Conservation (phyloP, 805 yeast genomes). For the Candida sithepensis region DNA sequence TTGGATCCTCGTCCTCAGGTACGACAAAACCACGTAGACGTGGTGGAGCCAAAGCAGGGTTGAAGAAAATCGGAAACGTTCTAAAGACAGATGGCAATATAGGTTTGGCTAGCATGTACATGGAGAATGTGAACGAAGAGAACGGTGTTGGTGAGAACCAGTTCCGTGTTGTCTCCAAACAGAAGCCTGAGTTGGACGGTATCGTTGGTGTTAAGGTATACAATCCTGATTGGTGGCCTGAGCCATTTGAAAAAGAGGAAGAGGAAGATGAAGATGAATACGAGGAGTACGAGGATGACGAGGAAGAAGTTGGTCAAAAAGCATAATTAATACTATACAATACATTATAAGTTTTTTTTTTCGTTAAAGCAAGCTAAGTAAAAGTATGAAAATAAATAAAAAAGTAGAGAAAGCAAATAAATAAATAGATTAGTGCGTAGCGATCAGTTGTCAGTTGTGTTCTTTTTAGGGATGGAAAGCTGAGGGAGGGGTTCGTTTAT, state of each 20-base stretch:
- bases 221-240: slow-evolving; percentile 79
- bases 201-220: slow-evolving; percentile 47
- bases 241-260: slow-evolving; percentile 22
- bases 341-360: too few relatives aligned
- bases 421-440: not conserved
- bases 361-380: not conserved
- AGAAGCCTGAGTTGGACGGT: slow-evolving; percentile 15
- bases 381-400: not conserved
- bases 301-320: not conserved
- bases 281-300: slow-evolving; percentile 1
- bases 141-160: slow-evolving; percentile 19
- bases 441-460: not conserved
- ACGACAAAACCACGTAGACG: slow-evolving; percentile 19
- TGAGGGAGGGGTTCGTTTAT: too few relatives aligned
- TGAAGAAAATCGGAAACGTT: slow-evolving; percentile 57
- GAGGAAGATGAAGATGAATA: slow-evolving; percentile 9
- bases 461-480: too few relatives aligned
- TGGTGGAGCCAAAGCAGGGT: slow-evolving; percentile 25
- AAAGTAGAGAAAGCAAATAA: not conserved
- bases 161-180: slow-evolving; percentile 16
- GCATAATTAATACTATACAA: too few relatives aligned
- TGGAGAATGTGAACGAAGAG: slow-evolving; percentile 31
- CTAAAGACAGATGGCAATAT: slow-evolving; percentile 51
- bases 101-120: slow-evolving; percentile 61
- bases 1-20: slow-evolving; percentile 28